phyloP scores from a whole-genome alignment of 768 basidiomycete species.

The Guyanaporus albipodus region DNA sequence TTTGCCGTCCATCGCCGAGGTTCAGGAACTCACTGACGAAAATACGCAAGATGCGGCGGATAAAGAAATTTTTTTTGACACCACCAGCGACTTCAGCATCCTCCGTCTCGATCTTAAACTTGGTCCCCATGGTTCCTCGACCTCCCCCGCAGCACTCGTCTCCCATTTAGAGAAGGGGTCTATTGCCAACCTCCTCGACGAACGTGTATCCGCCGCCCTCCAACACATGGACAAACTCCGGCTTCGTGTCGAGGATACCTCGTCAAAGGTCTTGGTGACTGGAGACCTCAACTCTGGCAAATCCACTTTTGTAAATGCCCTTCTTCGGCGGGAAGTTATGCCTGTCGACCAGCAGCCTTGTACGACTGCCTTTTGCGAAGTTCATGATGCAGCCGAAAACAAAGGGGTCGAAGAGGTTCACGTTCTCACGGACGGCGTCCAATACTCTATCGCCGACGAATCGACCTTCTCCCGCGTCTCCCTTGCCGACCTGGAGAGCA shows the following conservation, averaged over 20 bases:
- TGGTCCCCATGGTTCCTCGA: conserved; percentile 63
- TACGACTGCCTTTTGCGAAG: conserved; percentile 96
- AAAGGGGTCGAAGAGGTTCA: conserved; percentile 81
- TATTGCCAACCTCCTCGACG: conserved; percentile 87
- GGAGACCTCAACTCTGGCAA: conserved; percentile 99
- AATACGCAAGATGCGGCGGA: conserved; percentile 27
- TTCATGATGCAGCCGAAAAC: conserved; percentile 85
- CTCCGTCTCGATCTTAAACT: conserved; percentile 92
- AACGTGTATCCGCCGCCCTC: conserved; percentile 69
- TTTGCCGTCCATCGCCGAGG: conserved; percentile 48
- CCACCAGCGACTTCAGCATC: conserved; percentile 70
- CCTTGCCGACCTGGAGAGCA: conserved; percentile 69
- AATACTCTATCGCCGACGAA: conserved; percentile 68
- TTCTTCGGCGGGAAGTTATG: conserved; percentile 88
- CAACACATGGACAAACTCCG: conserved; percentile 83
- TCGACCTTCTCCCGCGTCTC: conserved; percentile 70
- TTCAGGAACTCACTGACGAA: conserved; percentile 23
- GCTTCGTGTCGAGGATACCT: conserved; percentile 82
- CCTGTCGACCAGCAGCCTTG: conserved; percentile 98
- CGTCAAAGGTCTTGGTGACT: conserved; percentile 95
- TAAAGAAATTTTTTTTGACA: conserved; percentile 37
- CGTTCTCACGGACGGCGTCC: conserved; percentile 60
- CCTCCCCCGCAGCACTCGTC: conserved; percentile 69
- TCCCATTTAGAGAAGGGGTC: conserved; percentile 90
- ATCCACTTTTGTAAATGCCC: conserved; percentile 95